phyloP scores from a whole-genome alignment of 805 yeast species.

The Ogataea wickerhamii region DNA sequence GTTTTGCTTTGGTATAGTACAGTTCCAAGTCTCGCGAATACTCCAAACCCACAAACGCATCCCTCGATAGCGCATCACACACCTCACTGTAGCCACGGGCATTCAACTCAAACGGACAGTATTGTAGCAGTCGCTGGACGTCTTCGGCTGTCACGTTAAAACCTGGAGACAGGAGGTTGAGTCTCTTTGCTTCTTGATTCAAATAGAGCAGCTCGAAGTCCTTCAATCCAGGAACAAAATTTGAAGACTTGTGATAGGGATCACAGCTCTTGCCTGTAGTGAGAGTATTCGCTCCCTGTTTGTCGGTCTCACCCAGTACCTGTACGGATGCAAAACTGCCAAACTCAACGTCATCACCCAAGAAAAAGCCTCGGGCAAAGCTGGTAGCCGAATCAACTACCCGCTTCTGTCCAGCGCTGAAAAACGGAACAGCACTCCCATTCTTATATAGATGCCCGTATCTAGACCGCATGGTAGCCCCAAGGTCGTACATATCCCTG shows the following conservation, averaged over 20 bases:
- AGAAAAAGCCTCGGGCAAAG: constrained; percentile 58
- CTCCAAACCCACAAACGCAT: constrained; percentile 60
- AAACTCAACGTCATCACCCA: constrained; percentile 33
- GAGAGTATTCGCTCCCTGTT: constrained; percentile 56
- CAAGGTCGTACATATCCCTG: constrained; percentile 45
- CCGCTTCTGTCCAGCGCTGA: constrained; percentile 53
- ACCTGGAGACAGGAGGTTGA: constrained; percentile 53
- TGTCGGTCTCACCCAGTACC: constrained; percentile 43
- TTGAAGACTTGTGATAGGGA: constrained; percentile 31
- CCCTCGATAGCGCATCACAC: constrained; percentile 64
- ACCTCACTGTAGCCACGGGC: constrained; percentile 64
- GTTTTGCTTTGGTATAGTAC: constrained; percentile 60
- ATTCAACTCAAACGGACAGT: constrained; percentile 76
- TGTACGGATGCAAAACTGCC: constrained; percentile 34
- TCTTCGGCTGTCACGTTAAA: constrained; percentile 50
- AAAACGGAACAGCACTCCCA: constrained; percentile 42
- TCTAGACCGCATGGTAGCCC: constrained; percentile 43
- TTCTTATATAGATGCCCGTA: constrained; percentile 46
- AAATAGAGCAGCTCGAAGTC: constrained; percentile 36
- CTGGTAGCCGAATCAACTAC: constrained; percentile 51
- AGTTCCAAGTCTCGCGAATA: constrained; percentile 57
- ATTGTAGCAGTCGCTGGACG: constrained; percentile 47
- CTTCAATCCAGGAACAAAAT: constrained; percentile 14
- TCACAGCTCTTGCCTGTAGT: constrained; percentile 49
- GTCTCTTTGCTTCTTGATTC: constrained; percentile 51